Evolutionary conservation across 192 early-diverging fungal genomes (phyloP), one percentile per base, ranked within the genome.

Genomic region (Coemansia sp.): DNA sequence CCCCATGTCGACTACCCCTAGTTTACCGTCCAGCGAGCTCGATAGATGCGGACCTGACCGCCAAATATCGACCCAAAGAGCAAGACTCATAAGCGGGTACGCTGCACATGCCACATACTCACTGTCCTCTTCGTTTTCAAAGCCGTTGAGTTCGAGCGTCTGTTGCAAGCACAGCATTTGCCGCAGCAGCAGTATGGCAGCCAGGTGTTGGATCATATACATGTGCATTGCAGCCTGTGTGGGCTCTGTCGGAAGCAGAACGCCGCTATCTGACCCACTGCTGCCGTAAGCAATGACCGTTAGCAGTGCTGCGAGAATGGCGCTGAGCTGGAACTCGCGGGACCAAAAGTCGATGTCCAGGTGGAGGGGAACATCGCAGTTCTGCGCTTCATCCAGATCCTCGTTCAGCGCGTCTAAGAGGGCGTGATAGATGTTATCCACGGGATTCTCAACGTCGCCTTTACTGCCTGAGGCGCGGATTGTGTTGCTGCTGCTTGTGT

Each of bases 1-100:
- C 0, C 58, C 49, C 51, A 53, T 53, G 10, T 62, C 46, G 9
- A 57, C 34, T n/a, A 49, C 2, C 7, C 35, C 57, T 8, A 20
- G 18, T 10, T 59, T 59, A 2, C 57, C n/a, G 18, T 59, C 15
- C 34, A 59, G n/a, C n/a, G 34, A 34, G 57, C n/a, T 21, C 2
- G 33, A 35, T 16, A 73, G 23, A 45, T 41, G 16, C 1, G 52
- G 56, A 0, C 38, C 48, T 9, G 80, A 70, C 39, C 80, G 75
- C 80, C 80, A 82, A 16, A 82, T 41, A 41, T 82, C 80, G 15
- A 56, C 51, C 80, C 80, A 82, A 60, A 82, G 62, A 4, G 68
- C 61, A 21, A 76, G 26, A 39, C 80, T 72, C 24, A 68, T 48
- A 11, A 76, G 62, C 21, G 71, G 64, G 21, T 82, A 82, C 11